Evolutionary conservation across 2,329 filamentous ascomycete genomes (phyloP).

Genomic region (Neofusicoccum sp.): DNA sequence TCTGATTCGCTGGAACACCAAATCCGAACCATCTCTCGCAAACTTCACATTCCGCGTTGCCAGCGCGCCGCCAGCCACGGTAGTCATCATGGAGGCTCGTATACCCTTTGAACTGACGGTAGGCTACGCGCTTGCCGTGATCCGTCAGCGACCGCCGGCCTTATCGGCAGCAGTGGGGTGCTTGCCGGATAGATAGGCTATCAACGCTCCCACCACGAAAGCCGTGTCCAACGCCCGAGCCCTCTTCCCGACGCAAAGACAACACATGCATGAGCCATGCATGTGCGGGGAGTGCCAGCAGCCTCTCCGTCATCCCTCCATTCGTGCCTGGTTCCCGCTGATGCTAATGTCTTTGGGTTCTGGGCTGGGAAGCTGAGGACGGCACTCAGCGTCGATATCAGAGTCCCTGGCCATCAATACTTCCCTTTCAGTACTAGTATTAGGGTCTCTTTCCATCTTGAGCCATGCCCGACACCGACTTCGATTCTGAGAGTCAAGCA

Average conservation of each 20-base stretch:
- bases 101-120: neutral
- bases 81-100: neutral
- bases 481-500: neutral
- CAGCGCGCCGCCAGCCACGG: neutral
- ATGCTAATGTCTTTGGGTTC: neutral
- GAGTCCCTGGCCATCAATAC: neutral
- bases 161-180: slow-evolving; percentile 4
- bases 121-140: neutral
- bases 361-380: neutral
- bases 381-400: neutral
- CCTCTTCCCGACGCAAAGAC: neutral
- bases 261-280: neutral
- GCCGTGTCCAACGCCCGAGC: neutral
- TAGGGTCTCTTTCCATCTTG: neutral
- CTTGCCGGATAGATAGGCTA: slow-evolving; percentile 9
- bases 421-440: neutral
- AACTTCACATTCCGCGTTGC: too few species aligned
- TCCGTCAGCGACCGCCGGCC: neutral
- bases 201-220: neutral
- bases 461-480: slow-evolving; percentile 1
- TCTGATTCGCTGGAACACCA: neutral
- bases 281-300: neutral
- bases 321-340: neutral
- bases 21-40: neutral
- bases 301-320: neutral